phyloP scores from a whole-genome alignment of 352 stramenopile genomes.

The Albugo laibachii region DNA sequence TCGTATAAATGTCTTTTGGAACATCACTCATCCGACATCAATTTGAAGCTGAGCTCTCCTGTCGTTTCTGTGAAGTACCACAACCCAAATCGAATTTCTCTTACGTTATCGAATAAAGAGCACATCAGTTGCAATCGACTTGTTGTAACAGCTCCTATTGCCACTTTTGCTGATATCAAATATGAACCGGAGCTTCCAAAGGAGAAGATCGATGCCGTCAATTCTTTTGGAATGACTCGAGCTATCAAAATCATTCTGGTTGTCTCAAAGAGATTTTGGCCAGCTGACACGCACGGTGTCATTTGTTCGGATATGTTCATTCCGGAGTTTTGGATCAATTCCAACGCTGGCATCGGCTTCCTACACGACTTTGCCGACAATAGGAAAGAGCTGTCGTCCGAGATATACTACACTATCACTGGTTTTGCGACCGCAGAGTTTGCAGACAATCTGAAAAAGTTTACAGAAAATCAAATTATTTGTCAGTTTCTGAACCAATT shows the following conservation, averaged over 20 bases:
- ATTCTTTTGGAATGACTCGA: constrained; percentile 53
- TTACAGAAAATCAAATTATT: constrained; percentile 33
- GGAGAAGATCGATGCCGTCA: constrained; percentile 29
- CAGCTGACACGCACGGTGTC: constrained; percentile 45
- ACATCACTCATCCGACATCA: constrained; percentile 25
- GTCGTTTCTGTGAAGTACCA: constrained; percentile 41
- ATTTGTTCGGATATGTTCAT: constrained; percentile 69
- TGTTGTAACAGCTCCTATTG: constrained; percentile 59
- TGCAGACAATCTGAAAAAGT: constrained; percentile 23
- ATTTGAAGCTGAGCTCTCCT: constrained; percentile 27
- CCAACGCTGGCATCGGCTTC: constrained; percentile 34
- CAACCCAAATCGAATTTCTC: constrained; percentile 17
- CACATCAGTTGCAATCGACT: constrained; percentile 31
- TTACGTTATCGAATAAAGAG: constrained; percentile 34
- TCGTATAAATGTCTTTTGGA: constrained; percentile 52
- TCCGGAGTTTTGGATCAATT: constrained; percentile 74
- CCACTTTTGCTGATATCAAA: constrained; percentile 50
- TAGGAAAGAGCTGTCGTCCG: constrained; percentile 1
- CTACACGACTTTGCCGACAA: constrained; percentile 9
- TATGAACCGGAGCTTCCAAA: constrained; percentile 38
- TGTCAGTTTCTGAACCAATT: constrained; percentile 44
- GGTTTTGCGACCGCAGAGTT: constrained; percentile 48
- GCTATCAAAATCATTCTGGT: constrained; percentile 61
- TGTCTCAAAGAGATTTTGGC: constrained; percentile 44
- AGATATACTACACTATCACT: constrained; percentile 49